Evolutionary conservation across 2,329 filamentous ascomycete genomes (phyloP).

Genomic region (Dendrostoma leiphaemia): DNA sequence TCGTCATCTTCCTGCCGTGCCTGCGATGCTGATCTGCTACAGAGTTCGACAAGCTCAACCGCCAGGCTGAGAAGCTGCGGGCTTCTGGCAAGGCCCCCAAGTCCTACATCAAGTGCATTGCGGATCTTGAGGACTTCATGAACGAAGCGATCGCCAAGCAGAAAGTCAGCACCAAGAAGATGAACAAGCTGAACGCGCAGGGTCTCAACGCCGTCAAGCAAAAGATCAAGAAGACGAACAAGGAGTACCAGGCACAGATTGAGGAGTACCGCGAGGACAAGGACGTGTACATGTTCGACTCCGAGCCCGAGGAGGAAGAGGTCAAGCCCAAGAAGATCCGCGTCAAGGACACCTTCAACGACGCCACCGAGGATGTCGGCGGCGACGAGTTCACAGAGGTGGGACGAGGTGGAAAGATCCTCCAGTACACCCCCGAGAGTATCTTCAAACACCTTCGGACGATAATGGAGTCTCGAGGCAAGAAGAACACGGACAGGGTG

Average conservation of each 20-base stretch:
- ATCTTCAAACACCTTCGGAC: constrained; percentile 95
- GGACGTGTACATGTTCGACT: constrained; percentile 77
- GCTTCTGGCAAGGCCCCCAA: constrained; percentile 80
- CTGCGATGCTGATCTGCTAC: constrained; percentile 20
- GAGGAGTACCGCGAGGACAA: constrained; percentile 84
- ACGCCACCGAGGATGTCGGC: constrained; percentile 54
- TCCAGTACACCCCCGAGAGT: constrained; percentile 93
- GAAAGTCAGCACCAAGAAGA: constrained; percentile 95
- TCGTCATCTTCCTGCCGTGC: not conserved
- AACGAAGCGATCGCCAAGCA: constrained; percentile 93
- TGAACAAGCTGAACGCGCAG: constrained; percentile 94
- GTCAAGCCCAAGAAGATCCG: constrained; percentile 52
- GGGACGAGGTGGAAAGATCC: constrained; percentile 81
- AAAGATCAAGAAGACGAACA: constrained; percentile 98
- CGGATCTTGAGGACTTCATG: constrained; percentile 91
- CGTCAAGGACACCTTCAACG: constrained; percentile 43
- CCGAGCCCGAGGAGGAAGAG: constrained; percentile 71
- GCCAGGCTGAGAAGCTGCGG: constrained; percentile 76
- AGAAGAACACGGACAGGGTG: constrained; percentile 94
- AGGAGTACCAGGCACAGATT: constrained; percentile 85
- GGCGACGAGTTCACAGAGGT: constrained; percentile 89
- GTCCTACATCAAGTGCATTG: constrained; percentile 86
- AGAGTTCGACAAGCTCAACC: constrained; percentile 96
- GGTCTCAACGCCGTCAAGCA: constrained; percentile 97
- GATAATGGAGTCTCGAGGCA: constrained; percentile 93